Evolutionary conservation across 176 grass and related monocot species (phyloP).

Genomic region (Eleusine indica): DNA sequence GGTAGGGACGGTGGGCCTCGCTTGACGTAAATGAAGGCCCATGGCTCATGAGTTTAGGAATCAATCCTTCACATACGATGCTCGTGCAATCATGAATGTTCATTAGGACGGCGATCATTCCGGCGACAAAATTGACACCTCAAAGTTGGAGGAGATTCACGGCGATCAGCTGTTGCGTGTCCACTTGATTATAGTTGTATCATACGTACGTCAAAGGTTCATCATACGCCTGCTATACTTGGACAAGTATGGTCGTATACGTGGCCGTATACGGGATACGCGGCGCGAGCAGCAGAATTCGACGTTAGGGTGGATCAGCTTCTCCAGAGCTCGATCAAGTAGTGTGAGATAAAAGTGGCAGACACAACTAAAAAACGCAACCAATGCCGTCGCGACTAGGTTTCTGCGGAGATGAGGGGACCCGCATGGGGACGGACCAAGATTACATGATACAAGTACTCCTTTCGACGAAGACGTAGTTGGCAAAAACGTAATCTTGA

Average conservation of each 20-base stretch:
- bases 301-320: background rate
- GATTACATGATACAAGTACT: background rate
- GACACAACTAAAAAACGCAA: slow-evolving; percentile 5
- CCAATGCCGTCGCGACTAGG: slow-evolving; percentile 23
- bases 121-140: slow-evolving; percentile 8
- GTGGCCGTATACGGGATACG: background rate
- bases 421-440: background rate
- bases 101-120: slow-evolving; percentile 38
- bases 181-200: background rate
- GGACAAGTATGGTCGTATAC: slow-evolving; percentile 1
- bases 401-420: background rate
- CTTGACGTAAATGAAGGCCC: slow-evolving; percentile 28
- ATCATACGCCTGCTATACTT: slow-evolving; percentile 21
- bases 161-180: background rate
- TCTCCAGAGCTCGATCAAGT: background rate
- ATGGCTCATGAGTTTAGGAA: slow-evolving; percentile 22
- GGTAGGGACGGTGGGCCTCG: background rate
- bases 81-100: slow-evolving; percentile 39
- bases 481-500: background rate
- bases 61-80: slow-evolving; percentile 24
- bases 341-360: slow-evolving; percentile 19
- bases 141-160: background rate
- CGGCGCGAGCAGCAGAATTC: background rate
- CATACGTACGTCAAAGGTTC: background rate
- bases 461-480: background rate